Base-by-base conservation (phyloP, 306 rosid species). In the Vigna nakashimae region DNA sequence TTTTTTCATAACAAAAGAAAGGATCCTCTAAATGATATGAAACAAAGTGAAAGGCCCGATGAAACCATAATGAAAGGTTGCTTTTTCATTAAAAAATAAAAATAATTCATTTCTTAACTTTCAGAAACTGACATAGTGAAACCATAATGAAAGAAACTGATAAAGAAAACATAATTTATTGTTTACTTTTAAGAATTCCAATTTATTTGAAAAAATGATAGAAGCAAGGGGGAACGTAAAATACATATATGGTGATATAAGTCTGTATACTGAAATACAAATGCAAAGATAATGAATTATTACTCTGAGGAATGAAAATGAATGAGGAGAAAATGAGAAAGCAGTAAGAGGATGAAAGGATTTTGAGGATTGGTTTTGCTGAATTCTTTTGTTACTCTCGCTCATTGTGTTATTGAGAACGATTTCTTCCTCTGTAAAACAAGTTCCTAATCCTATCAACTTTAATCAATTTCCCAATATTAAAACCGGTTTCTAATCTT, bases 21-120 rank as follows among this genome's bases (percentile, higher is more conserved):
- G 28, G 49, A 71, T 71, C 17, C 17, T 71, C 64, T 32, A 17
- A 32, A 52, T 42, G 34, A 17, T 34, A 52, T 34, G 49, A 62
- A 62, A 62, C 45, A 32, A 16, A 32, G 24, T 9, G 50, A 64
- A 64, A 64, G 49, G 49, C 69, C 8, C 49, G 38, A 38, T 34
- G 26, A 36, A 34, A 63, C n/a, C 24, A 34, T 36, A 63, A 63
- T 36, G 26, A 36, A 63, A 63, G 69, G 18, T 63, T 63, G 46
- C 46, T 42, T 42, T 42, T 2, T 42, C 46, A 42, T 42, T 42
- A 2, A 42, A 3, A 42, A 42, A 42, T 2, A 9, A 1, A 36
- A 36, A 6, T 36, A 36, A 36, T 36, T 0, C 42, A 6, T 6
- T 6, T 9, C 7, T 36, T 6, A 36, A 6, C 8, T 6, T 36